Evolutionary conservation across 2,329 filamentous ascomycete genomes (phyloP), one percentile per base, ranked within the genome.

Genomic region (Phoma sp.): DNA sequence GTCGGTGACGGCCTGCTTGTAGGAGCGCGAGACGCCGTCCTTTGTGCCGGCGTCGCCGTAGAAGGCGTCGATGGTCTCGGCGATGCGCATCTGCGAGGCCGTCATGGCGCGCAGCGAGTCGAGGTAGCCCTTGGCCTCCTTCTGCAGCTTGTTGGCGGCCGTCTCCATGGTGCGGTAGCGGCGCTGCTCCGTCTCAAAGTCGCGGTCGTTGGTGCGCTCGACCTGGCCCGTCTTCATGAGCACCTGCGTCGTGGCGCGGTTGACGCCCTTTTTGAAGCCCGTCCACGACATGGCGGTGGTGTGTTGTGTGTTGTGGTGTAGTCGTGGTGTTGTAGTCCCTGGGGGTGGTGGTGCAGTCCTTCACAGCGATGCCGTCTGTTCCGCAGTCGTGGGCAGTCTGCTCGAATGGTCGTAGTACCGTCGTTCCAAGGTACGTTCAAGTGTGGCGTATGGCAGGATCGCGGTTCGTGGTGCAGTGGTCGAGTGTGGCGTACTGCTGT

Each of bases 181-280:
- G 75, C 93, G 87, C 78, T 96, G 92, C 77, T 99, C 96, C 47
- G 98, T 93, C 78, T 98, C 95, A 77, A 98, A 99, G 76, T 98
- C 95, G 65, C 96, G 91, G 80, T 99, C 95, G 76, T 93, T 97
- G 21, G 95, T 99, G 80, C 95, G 93, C 79, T 99, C 95, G 68
- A 99, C 96, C 81, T 98, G 95, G 56, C 95, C 91, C 87, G 65
- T 96, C 85, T 99, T 99, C 93, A 99, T 98, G 92, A 99, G 97
- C 60, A 98, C 93, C 87, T 97, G 93, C 80, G 96, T 99, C 78
- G 93, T 97, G 70, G 93, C 93, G 81, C 95, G 92, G 83, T 95
- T 93, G 82, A 98, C 93, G 87, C 96, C 96, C 78, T 96, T 96
- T 82, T 95, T 92, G 81, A 92, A 93, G 62, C 89, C 89, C 90